Conservation (phyloP, 306 rosid species). For the Urtica urens region DNA sequence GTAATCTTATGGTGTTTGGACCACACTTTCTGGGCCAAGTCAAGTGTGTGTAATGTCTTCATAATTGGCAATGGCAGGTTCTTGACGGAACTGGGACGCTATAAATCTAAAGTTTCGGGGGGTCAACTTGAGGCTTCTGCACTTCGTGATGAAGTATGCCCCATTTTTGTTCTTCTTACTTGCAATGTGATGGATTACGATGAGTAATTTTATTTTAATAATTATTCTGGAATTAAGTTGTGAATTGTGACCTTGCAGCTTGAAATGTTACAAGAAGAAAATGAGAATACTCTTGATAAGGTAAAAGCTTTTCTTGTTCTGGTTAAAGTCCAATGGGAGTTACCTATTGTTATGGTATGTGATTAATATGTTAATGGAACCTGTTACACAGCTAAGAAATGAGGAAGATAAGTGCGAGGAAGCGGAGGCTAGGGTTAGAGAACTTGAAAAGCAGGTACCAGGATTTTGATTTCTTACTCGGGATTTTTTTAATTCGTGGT, state of each 20-base stretch:
- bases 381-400: constrained; percentile 56
- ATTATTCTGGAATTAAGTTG: constrained; percentile 4
- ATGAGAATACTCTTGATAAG: constrained; percentile 57
- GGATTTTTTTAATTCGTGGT: not conserved
- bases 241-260: constrained; percentile 40
- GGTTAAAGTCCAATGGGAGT: constrained; percentile 5
- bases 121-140: constrained; percentile 57
- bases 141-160: constrained; percentile 74
- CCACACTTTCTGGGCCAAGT: too few relatives aligned
- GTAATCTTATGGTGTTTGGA: too few relatives aligned
- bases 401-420: constrained; percentile 82
- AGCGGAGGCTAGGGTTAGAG: constrained; percentile 73
- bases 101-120: constrained; percentile 48
- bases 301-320: constrained; percentile 25
- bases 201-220: not conserved
- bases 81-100: constrained; percentile 35
- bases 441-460: constrained; percentile 88
- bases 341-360: constrained; percentile 14
- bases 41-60: too few relatives aligned
- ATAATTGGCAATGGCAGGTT: constrained; percentile 35
- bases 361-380: constrained; percentile 19
- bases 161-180: not conserved
- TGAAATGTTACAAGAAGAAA: constrained; percentile 83
- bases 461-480: constrained; percentile 6
- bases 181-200: not conserved